phyloP scores from a whole-genome alignment of 2,329 filamentous ascomycete species.

The Fusarium devonianum region DNA sequence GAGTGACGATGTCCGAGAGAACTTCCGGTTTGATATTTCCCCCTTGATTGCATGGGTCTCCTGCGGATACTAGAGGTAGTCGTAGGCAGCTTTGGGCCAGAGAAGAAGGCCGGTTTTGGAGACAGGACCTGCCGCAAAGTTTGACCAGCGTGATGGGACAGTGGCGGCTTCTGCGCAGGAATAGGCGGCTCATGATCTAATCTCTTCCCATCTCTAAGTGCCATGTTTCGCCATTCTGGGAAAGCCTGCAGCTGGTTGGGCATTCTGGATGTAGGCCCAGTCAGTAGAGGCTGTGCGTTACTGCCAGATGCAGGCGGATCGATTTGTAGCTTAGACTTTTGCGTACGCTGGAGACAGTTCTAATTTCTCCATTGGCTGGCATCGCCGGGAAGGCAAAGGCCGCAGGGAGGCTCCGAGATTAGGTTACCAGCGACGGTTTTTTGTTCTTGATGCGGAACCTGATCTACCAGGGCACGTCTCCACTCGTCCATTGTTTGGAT shows the following conservation, averaged over 20 bases:
- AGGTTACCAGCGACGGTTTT: constrained; percentile 22
- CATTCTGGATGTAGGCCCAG: constrained; percentile 21
- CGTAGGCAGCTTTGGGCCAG: constrained; percentile 5
- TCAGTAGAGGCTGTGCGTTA: constrained; percentile 1
- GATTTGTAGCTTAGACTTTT: constrained; percentile 20
- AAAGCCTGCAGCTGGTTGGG: constrained; percentile 17
- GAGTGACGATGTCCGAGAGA: background rate
- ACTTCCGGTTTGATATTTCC: background rate
- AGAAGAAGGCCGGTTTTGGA: constrained; percentile 23
- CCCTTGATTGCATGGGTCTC: background rate
- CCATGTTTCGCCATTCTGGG: constrained; percentile 22
- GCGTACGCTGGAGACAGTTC: constrained; percentile 30
- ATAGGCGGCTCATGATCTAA: background rate
- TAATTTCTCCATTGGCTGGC: constrained; percentile 32
- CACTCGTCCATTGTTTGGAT: constrained; percentile 44
- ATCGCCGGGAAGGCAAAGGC: constrained; percentile 42
- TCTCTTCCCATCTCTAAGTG: constrained; percentile 1
- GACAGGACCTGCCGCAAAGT: background rate
- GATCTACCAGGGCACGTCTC: constrained; percentile 46
- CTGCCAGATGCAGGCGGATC: background rate
- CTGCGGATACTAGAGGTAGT: background rate
- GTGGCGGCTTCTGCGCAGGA: background rate
- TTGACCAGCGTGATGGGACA: background rate
- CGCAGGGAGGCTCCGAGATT: constrained; percentile 26
- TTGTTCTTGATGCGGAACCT: constrained; percentile 36